Percentiles rank a stretch among this genome's conserved stretches.
These are phyloP conservation scores for Aspergillus ostianus DNA, from an alignment of 495 filamentous ascomycete genomes.

Conservation along the genomic window DNA sequence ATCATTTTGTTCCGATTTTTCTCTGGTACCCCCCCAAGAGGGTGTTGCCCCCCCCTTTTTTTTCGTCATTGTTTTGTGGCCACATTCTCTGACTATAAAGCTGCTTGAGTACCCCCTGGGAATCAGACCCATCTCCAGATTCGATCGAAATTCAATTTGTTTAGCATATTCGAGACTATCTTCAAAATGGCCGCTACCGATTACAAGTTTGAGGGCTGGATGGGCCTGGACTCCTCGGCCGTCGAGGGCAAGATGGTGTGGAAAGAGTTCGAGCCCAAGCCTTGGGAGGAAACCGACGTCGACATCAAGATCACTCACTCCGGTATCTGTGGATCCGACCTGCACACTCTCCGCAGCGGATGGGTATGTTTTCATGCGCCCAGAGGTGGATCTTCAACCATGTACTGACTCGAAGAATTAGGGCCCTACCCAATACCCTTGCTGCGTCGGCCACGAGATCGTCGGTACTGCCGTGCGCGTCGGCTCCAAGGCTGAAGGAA, in stretches of 20 bases:
- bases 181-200: constrained; percentile 16
- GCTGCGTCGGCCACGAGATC: constrained; percentile 75
- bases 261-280: constrained; percentile 69
- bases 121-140: constrained; percentile 2
- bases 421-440: constrained; percentile 57
- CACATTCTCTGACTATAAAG: background rate
- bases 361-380: constrained; percentile 45
- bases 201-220: constrained; percentile 72
- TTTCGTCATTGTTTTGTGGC: background rate
- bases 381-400: background rate
- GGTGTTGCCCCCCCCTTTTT: background rate
- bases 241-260: constrained; percentile 69
- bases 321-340: constrained; percentile 45
- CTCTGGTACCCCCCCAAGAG: background rate
- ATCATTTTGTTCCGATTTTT: background rate
- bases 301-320: constrained; percentile 33
- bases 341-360: constrained; percentile 65
- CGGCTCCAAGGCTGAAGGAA: constrained; percentile 56
- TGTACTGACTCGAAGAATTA: constrained; percentile 7
- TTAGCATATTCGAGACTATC: background rate
- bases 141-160: background rate
- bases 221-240: constrained; percentile 51
- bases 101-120: constrained; percentile 1
- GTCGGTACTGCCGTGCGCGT: constrained; percentile 73
- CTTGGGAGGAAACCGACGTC: constrained; percentile 71